Evolutionary conservation across 495 filamentous ascomycete species (phyloP), one percentile per base, ranked within the genome.

Genomic region (Filosporella fistucella): DNA sequence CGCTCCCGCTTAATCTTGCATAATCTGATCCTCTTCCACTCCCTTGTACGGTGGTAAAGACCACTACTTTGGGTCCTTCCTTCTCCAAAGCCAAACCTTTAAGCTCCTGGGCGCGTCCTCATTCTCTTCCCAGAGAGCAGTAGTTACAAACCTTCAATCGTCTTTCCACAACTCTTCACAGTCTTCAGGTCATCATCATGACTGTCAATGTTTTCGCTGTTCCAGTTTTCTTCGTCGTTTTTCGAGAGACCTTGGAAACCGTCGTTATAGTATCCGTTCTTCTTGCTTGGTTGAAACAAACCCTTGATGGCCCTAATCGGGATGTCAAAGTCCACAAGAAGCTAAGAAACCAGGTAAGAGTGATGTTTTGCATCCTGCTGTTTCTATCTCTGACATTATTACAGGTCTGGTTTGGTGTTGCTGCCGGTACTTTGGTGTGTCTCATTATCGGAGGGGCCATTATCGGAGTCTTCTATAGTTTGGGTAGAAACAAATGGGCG

Each of bases 181-280:
- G 8, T n/a, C n/a, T 30, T 8, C n/a, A 8, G 8, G 8, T n/a
- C 28, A 30, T 30, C 28, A n/a, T 35, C 13, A 43, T 43, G 41
- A 43, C 41, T 24, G 41, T 22, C 36, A 14, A 9, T 11, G 23
- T 38, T 20, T 52, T 33, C 12, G 20, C 37, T n/a, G 30, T 45
- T 9, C 41, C 45, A 79, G 76, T 93, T 38, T 95, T 93, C 67
- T 90, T 95, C 67, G 84, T 95, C 61, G 78, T 81, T 57, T 91
- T 93, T 57, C 84, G 89, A 59, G 89, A 95, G 71, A 82, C 81
- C 26, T 67, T 95, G 18, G 89, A 95, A 63, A 85, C 82, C 0
- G 80, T 73, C 48, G 84, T 93, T 57, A 84, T 95, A 49, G 82
- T 93, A 29, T 91, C 89, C 2, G 81, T 93, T 16, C 71, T 95